Percentiles rank a stretch among this genome's conserved stretches.
Evolutionary conservation across 148 eudicot species (phyloP).

Genomic region (Chenopodium quinoa): DNA sequence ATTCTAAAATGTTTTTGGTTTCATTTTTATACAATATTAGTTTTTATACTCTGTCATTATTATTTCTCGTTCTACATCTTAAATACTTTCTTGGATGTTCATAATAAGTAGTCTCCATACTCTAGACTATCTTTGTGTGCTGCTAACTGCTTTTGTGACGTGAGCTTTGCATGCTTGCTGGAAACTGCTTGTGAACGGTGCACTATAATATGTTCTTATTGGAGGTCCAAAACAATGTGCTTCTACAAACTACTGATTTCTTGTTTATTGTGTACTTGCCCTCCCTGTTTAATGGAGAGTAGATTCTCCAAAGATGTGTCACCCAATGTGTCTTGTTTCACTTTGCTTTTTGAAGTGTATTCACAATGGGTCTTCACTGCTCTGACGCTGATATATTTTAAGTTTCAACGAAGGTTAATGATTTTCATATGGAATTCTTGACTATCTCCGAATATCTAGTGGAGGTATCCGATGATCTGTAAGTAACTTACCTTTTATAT

Average conservation of each 20-base stretch:
- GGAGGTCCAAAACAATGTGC: neutral
- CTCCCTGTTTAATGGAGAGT: neutral
- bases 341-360: neutral
- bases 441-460: slow-evolving; percentile 83
- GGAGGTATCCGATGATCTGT: slow-evolving; percentile 95
- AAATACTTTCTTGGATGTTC: neutral
- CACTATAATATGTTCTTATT: neutral
- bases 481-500: slow-evolving; percentile 37
- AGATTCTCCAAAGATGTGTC: neutral
- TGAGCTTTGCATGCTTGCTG: neutral
- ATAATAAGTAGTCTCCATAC: neutral
- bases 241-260: neutral
- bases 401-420: slow-evolving; percentile 63
- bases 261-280: neutral
- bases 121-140: neutral
- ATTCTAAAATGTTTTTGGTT: no score
- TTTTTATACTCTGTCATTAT: no score
- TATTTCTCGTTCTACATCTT: neutral
- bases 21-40: no score
- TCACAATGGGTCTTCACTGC: neutral
- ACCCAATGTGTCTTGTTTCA: neutral
- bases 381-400: slow-evolving; percentile 27
- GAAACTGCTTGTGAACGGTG: slow-evolving; percentile 7
- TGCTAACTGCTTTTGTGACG: neutral
- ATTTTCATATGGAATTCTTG: slow-evolving; percentile 87